phyloP scores from a whole-genome alignment of 2,329 filamentous ascomycete species.

The Fusarium nodosum region DNA sequence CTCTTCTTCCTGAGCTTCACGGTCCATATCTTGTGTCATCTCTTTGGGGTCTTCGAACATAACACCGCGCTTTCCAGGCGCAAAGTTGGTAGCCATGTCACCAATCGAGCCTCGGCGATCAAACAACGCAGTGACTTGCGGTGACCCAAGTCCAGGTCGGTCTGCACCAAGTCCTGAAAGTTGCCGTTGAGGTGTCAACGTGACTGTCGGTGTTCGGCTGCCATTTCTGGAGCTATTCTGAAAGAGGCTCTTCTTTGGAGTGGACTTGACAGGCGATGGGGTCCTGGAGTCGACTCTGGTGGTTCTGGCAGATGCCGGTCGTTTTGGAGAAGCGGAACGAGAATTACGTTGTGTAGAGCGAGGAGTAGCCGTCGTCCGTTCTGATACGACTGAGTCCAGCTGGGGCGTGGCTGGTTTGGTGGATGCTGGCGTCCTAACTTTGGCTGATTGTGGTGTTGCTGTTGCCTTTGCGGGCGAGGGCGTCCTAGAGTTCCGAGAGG shows the following conservation, averaged over 20 bases:
- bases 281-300: constrained; percentile 42
- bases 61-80: constrained; percentile 66
- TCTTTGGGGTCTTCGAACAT: constrained; percentile 75
- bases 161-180: constrained; percentile 79
- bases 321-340: constrained; percentile 43
- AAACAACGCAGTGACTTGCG: constrained; percentile 77
- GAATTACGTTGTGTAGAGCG: constrained; percentile 24
- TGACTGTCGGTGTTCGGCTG: constrained; percentile 71
- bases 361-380: constrained; percentile 25
- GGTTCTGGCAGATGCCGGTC: constrained; percentile 19
- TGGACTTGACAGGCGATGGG: constrained; percentile 44
- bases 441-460: constrained; percentile 42
- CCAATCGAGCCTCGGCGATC: constrained; percentile 79
- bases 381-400: constrained; percentile 30
- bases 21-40: constrained; percentile 73
- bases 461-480: constrained; percentile 47
- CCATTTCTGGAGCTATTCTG: constrained; percentile 67
- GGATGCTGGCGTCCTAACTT: constrained; percentile 46
- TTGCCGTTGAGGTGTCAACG: constrained; percentile 68
- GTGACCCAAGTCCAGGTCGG: constrained; percentile 79
- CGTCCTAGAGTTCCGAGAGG: constrained; percentile 41
- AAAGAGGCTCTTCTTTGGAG: constrained; percentile 62
- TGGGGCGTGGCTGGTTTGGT: constrained; percentile 47
- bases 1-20: constrained; percentile 70
- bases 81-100: constrained; percentile 73